Base-by-base conservation (phyloP, 2,329 filamentous ascomycete genomes). In the Cordyceps cateniannulata region DNA sequence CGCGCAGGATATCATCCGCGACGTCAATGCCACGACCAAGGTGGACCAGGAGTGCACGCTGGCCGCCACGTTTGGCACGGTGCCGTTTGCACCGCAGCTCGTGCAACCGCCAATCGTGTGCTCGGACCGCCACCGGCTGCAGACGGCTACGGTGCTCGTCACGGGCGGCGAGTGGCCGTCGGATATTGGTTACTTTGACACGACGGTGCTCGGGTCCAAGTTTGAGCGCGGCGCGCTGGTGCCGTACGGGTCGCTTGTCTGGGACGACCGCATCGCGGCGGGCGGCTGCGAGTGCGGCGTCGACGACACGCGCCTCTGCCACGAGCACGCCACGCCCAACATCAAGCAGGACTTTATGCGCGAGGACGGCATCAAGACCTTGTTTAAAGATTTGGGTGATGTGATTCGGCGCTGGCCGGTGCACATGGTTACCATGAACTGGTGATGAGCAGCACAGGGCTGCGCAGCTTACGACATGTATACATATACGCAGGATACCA, bases 171-270 rank as follows among this genome's bases (percentile, higher is more conserved):
- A n/a, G 20, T 57, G 54, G 44, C 54, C 54, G 6, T 57, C 54
- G 14, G 44, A 49, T 29, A 49, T 57, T 49, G 54, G 54, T 29
- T 57, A 57, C 54, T 57, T 57, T 40, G 54, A 57, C 44, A 57
- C 54, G 12, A 57, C 54, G 12, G 54, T 57, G 25, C 54, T 57
- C 25, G 54, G 54, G 6, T 49, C 42, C 54, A 57, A 57, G 44
- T 58, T 58, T 42, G 55, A 49, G 45, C 55, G 45, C 55, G 55
- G 55, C 45, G 29, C 29, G 27, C 32, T 58, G 8, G 42, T 47
- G 22, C 55, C 55, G 2, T 58, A 58, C 32, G 45, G 45, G 2
- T 58, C 45, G 55, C 55, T 58, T 7, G 45, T 50, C 45, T 58
- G 55, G 45, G 45, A 58, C 22, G 45, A 58, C 54, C 54, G 54